A percentile compares a stretch with the other conserved stretches of the same genome.
phyloP scores from a whole-genome alignment of 148 eudicot species.

The Oxyria digyna region DNA sequence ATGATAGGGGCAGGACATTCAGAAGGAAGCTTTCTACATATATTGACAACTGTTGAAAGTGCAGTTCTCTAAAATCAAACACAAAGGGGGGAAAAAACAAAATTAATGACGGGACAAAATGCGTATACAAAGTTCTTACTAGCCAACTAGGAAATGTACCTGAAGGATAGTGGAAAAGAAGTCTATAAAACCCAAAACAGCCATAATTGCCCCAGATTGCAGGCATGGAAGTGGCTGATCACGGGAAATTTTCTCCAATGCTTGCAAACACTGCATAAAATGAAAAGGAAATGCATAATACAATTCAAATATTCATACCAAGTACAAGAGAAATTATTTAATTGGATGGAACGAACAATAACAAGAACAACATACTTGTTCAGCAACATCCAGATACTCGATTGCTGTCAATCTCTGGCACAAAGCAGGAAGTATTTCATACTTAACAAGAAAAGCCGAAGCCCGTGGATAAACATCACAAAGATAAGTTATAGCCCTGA shows the following conservation, averaged over 20 bases:
- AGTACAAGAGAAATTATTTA: neutral
- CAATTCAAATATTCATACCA: neutral
- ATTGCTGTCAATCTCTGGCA: constrained; percentile 65
- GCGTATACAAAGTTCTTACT: neutral
- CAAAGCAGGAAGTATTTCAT: constrained; percentile 65
- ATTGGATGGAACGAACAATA: neutral
- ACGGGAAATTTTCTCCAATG: constrained; percentile 84
- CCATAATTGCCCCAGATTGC: constrained; percentile 76
- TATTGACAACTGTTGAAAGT: constrained; percentile 70
- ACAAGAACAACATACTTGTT: constrained; percentile 49
- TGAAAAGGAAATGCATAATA: constrained; percentile 4
- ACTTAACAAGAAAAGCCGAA: constrained; percentile 48
- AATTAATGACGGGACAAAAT: constrained; percentile 1
- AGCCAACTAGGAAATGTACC: constrained; percentile 25
- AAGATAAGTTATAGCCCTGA: constrained; percentile 85
- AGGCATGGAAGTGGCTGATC: constrained; percentile 77
- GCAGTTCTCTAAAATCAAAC: constrained; percentile 58
- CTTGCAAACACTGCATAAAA: constrained; percentile 84
- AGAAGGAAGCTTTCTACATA: constrained; percentile 79
- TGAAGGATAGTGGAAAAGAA: constrained; percentile 86
- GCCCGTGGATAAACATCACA: constrained; percentile 72
- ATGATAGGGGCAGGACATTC: constrained; percentile 49
- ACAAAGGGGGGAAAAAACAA: neutral
- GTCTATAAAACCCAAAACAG: constrained; percentile 69
- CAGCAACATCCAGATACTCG: constrained; percentile 85